These are phyloP conservation scores for Termitomyces sp. DNA, from an alignment of 768 basidiomycete species.

Conservation along the genomic window DNA sequence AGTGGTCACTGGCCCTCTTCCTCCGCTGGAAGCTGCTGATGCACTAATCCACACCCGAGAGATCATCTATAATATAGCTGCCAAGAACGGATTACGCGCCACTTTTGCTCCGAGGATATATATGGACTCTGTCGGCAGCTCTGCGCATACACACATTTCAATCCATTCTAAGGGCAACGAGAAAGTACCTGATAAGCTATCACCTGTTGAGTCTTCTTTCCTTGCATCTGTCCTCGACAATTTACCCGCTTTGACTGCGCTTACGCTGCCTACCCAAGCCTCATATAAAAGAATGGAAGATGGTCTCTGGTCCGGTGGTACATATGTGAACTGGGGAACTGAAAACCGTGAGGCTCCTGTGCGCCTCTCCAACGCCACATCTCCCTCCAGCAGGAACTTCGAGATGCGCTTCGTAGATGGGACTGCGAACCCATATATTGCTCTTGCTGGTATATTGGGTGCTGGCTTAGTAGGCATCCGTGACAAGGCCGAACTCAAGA, in stretches of 20 bases:
- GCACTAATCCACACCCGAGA: slow-evolving; percentile 64
- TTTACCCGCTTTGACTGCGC: slow-evolving; percentile 50
- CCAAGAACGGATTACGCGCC: slow-evolving; percentile 57
- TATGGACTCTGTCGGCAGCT: slow-evolving; percentile 38
- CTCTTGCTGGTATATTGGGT: slow-evolving; percentile 49
- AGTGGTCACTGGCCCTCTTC: slow-evolving; percentile 60
- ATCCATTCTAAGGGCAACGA: slow-evolving; percentile 34
- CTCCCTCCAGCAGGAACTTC: slow-evolving; percentile 51
- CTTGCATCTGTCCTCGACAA: slow-evolving; percentile 54
- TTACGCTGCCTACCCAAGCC: slow-evolving; percentile 52
- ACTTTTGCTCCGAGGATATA: slow-evolving; percentile 55
- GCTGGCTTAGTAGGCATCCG: slow-evolving; percentile 51
- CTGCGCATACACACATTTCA: slow-evolving; percentile 63
- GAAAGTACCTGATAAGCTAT: slow-evolving; percentile 25
- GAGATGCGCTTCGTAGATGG: slow-evolving; percentile 61
- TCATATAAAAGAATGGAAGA: slow-evolving; percentile 66
- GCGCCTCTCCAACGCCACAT: slow-evolving; percentile 47
- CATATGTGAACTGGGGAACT: slow-evolving; percentile 62
- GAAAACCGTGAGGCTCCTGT: slow-evolving; percentile 67
- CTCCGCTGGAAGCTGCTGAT: slow-evolving; percentile 63
- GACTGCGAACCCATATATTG: slow-evolving; percentile 59
- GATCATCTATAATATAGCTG: slow-evolving; percentile 59
- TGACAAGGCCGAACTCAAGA: slow-evolving; percentile 28
- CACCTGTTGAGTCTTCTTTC: slow-evolving; percentile 50
- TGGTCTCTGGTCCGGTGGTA: slow-evolving; percentile 68